Base-by-base conservation (phyloP, 805 yeast genomes). In the Kodamaea leandrae region DNA sequence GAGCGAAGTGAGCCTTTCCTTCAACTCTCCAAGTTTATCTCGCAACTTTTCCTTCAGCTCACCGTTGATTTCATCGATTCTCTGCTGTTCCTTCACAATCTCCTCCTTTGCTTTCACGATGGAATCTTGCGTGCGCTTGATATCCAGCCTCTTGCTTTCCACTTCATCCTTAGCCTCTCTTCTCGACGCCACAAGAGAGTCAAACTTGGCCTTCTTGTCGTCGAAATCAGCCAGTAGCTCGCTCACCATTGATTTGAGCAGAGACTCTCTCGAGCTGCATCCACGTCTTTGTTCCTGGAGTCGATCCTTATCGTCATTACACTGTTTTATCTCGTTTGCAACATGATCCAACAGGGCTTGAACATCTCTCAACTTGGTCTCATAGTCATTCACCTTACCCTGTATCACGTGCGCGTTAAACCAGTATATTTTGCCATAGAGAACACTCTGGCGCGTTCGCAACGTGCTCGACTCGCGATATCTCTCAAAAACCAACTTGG, bases 391-490 rank as follows among this genome's bases (percentile, higher is more conserved):
- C 10, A 65, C 50, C 43, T 59, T 54, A 6, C 49, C 46, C 34
- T 62, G 65, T 21, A 65, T 47, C 8, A 55, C 54, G 5, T 49
- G 52, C 3, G 66, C 74, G 47, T 68, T 69, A 41, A 51, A 69
- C 75, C 74, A 68, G 43, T 57, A 63, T 3, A 68, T 63, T 41
- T 69, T 69, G 7, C 72, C 75, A 39, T 65, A 58, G n/a, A 68
- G 51, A 17, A 58, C 39, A 16, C 60, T 58, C 27, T 65, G 56
- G 41, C 58, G 59, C 30, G 54, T 50, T 32, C 73, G 50, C 34
- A 70, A 51, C 20, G 49, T 52, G 41, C 65, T 70, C 0, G 68
- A 59, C 33, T 61, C 60, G 36, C 53, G 58, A 46, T 60, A 66
- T 37, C 61, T 58, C 42, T 63, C 60, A 50, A 66, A 67, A 2